Conservation (phyloP, 805 yeast species). For the Myxozyma sirexii region DNA sequence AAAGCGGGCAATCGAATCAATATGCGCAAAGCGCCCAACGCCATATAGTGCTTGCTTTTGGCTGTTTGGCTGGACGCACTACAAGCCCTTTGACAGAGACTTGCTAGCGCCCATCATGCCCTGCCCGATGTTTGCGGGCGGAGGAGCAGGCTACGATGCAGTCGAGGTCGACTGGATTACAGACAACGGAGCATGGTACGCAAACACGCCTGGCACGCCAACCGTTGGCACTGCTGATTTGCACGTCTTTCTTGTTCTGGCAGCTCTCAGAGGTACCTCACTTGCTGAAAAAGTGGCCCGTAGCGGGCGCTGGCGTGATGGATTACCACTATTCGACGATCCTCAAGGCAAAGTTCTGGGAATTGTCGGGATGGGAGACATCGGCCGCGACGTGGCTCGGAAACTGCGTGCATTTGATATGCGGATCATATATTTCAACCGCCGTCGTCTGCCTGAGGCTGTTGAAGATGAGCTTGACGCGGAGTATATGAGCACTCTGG, state of each 20-base stretch:
- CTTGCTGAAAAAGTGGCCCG: constrained; percentile 49
- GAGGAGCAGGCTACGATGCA: constrained; percentile 58
- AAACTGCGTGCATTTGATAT: constrained; percentile 55
- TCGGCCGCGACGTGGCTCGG: constrained; percentile 60
- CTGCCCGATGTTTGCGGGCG: constrained; percentile 51
- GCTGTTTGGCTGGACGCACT: constrained; percentile 46
- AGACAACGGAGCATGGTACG: constrained; percentile 49
- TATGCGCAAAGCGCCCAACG: constrained; percentile 44
- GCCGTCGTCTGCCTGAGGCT: constrained; percentile 51
- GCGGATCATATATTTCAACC: constrained; percentile 56
- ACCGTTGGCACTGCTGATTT: constrained; percentile 62
- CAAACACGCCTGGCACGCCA: constrained; percentile 58
- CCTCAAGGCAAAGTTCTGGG: constrained; percentile 52
- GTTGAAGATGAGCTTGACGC: constrained; percentile 46
- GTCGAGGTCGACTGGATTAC: constrained; percentile 51
- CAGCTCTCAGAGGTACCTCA: constrained; percentile 54
- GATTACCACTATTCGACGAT: constrained; percentile 20
- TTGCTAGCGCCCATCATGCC: constrained; percentile 45
- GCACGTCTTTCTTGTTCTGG: constrained; percentile 53
- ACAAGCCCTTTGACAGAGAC: constrained; percentile 52
- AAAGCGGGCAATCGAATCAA: constrained; percentile 48
- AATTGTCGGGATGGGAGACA: constrained; percentile 65
- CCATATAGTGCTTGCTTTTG: constrained; percentile 48
- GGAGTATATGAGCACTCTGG: constrained; percentile 49
- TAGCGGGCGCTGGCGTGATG: constrained; percentile 52